Evolutionary conservation across 495 filamentous ascomycete genomes (phyloP).

Genomic region (Penicillium odoratum): DNA sequence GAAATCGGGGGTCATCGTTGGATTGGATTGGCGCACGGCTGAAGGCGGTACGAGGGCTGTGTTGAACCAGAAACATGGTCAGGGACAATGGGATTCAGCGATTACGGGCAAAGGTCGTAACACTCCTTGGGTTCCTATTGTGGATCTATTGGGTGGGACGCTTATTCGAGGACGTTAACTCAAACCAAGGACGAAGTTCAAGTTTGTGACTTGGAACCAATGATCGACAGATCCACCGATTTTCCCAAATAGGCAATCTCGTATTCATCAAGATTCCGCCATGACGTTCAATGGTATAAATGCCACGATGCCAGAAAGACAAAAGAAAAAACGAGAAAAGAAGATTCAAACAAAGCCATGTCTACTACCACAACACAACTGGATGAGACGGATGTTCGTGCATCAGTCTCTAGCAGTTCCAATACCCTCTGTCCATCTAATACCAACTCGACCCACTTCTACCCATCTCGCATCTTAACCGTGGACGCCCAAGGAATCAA

Average conservation of each 20-base stretch:
- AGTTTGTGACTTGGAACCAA: neutral
- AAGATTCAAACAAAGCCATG: neutral
- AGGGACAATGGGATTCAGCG: neutral
- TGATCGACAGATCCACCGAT: slow-evolving; percentile 10
- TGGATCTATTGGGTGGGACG: slow-evolving; percentile 5
- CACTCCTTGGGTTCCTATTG: slow-evolving; percentile 3
- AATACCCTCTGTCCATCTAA: slow-evolving; percentile 13
- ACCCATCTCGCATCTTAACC: slow-evolving; percentile 31
- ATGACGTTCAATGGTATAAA: too few relatives aligned
- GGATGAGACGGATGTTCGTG: slow-evolving; percentile 10
- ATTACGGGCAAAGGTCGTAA: neutral
- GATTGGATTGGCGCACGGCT: slow-evolving; percentile 7
- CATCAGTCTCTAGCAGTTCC: slow-evolving; percentile 13
- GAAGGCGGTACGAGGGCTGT: slow-evolving; percentile 4
- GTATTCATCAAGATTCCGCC: slow-evolving; percentile 13
- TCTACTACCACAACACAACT: neutral
- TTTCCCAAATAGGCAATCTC: slow-evolving; percentile 25
- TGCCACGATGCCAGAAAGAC: too few relatives aligned
- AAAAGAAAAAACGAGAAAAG: neutral
- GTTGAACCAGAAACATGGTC: slow-evolving; percentile 2
- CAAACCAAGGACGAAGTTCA: neutral
- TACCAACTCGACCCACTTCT: slow-evolving; percentile 10
- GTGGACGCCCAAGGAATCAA: slow-evolving; percentile 48
- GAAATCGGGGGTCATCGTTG: neutral
- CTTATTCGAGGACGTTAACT: neutral